These are phyloP conservation scores for Metschnikowia cerradonensis DNA, from an alignment of 805 yeast species.

Conservation along the genomic window DNA sequence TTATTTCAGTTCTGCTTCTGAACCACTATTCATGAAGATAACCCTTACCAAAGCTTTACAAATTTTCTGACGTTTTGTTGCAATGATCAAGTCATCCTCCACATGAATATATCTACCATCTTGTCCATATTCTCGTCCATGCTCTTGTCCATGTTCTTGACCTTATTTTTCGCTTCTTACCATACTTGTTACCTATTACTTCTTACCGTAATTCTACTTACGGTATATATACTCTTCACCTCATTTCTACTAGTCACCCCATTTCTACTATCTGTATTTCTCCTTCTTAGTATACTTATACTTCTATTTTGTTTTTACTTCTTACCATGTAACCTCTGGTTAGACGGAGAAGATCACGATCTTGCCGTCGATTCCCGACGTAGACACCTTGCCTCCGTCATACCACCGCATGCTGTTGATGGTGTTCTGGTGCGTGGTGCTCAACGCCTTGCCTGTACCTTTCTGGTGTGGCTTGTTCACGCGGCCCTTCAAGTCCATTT, in stretches of 20 bases:
- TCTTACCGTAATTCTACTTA: too few relatives aligned
- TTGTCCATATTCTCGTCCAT: too few relatives aligned
- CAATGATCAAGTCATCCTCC: neutral
- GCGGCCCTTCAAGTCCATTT: constrained; percentile 91
- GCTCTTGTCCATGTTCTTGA: too few relatives aligned
- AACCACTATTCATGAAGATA: constrained; percentile 71
- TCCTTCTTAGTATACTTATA: too few relatives aligned
- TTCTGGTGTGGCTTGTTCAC: constrained; percentile 38
- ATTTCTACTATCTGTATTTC: too few relatives aligned
- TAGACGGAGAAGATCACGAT: constrained; percentile 61
- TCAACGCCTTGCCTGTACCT: constrained; percentile 41
- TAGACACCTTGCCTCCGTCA: constrained; percentile 46
- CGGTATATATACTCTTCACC: too few relatives aligned
- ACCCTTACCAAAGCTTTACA: constrained; percentile 54
- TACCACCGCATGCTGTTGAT: constrained; percentile 60
- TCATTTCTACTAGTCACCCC: too few relatives aligned
- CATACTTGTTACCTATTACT: too few relatives aligned
- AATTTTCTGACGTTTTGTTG: constrained; percentile 31
- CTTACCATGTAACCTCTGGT: neutral
- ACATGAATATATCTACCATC: too few relatives aligned
- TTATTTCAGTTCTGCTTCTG: constrained; percentile 97
- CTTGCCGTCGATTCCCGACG: constrained; percentile 88
- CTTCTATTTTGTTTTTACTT: neutral
- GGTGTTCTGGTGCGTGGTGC: constrained; percentile 88
- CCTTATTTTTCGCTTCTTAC: neutral